These are phyloP conservation scores for Usnea hakonensis DNA, from an alignment of 495 filamentous ascomycete genomes.

Conservation along the genomic window DNA sequence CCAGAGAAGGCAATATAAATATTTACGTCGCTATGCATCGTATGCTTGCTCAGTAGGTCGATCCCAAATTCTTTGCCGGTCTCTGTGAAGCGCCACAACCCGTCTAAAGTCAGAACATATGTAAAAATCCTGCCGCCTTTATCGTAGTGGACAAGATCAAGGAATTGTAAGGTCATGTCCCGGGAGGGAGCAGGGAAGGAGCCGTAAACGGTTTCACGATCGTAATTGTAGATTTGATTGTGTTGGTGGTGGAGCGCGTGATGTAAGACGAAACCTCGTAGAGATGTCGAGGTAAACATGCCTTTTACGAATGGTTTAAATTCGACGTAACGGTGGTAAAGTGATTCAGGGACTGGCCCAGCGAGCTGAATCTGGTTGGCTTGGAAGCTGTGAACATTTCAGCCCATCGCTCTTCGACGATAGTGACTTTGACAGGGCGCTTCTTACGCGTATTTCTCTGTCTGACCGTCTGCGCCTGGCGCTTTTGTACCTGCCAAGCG, in stretches of 20 bases:
- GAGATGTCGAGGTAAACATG: constrained; percentile 72
- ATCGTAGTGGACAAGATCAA: constrained; percentile 79
- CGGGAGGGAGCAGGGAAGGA: constrained; percentile 45
- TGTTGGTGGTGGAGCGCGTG: constrained; percentile 88
- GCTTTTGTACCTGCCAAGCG: constrained; percentile 72
- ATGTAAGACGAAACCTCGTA: constrained; percentile 71
- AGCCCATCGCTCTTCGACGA: not conserved
- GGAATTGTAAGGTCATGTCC: constrained; percentile 66
- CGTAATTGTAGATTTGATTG: constrained; percentile 77
- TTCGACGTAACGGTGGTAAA: constrained; percentile 89
- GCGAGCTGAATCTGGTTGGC: constrained; percentile 83
- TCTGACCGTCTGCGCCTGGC: constrained; percentile 40
- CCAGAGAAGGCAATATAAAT: constrained; percentile 86
- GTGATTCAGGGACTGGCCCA: constrained; percentile 66
- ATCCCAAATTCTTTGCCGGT: constrained; percentile 93
- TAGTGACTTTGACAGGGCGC: constrained; percentile 7
- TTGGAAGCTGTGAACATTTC: constrained; percentile 59
- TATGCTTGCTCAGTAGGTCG: constrained; percentile 86
- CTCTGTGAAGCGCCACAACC: constrained; percentile 80
- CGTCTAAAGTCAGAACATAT: constrained; percentile 84
- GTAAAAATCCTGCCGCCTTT: constrained; percentile 82
- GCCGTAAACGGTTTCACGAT: constrained; percentile 63
- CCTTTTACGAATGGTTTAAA: constrained; percentile 83
- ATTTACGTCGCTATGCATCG: constrained; percentile 86
- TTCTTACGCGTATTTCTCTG: constrained; percentile 66